A percentile compares a stretch with the other conserved stretches of the same genome.
These are phyloP conservation scores for Phaffia australis DNA, from an alignment of 768 basidiomycete genomes.

Conservation along the genomic window DNA sequence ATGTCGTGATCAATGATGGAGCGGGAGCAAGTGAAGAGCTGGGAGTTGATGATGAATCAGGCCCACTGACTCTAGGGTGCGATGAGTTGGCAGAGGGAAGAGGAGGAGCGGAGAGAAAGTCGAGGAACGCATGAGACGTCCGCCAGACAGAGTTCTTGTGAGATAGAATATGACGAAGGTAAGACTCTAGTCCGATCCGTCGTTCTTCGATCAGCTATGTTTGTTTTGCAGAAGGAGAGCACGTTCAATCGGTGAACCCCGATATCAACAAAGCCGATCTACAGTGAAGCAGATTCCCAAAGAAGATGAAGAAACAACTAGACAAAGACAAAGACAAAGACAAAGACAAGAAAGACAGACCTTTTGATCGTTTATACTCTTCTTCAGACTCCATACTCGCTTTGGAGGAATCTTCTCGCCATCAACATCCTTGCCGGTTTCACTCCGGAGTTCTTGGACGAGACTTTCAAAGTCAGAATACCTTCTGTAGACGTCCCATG, in stretches of 20 bases:
- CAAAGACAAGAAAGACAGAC: conserved; percentile 28
- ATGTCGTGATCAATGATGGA: not conserved
- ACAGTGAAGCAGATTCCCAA: no score
- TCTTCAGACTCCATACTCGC: conserved; percentile 55
- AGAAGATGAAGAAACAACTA: no score
- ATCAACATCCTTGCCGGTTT: conserved; percentile 51
- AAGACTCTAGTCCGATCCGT: conserved; percentile 61
- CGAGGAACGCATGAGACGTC: conserved; percentile 62
- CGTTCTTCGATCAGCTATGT: conserved; percentile 58
- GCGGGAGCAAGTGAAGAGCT: conserved; percentile 34
- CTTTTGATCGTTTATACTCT: conserved; percentile 45
- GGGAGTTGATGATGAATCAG: conserved; percentile 20
- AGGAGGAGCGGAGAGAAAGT: conserved; percentile 75
- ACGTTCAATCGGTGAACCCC: not conserved
- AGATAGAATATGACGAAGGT: conserved; percentile 73
- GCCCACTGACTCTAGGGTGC: not conserved
- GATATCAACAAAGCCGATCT: no score
- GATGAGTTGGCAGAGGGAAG: conserved; percentile 6
- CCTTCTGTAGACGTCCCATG: conserved; percentile 87
- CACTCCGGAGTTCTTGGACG: conserved; percentile 64
- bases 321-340: no score
- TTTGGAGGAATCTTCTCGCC: conserved; percentile 62
- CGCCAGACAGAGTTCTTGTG: conserved; percentile 75
- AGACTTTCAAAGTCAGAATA: conserved; percentile 92
- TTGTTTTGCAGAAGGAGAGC: not conserved